phyloP scores from a whole-genome alignment of 164 flowering plant species.

The Platanus orientalis region DNA sequence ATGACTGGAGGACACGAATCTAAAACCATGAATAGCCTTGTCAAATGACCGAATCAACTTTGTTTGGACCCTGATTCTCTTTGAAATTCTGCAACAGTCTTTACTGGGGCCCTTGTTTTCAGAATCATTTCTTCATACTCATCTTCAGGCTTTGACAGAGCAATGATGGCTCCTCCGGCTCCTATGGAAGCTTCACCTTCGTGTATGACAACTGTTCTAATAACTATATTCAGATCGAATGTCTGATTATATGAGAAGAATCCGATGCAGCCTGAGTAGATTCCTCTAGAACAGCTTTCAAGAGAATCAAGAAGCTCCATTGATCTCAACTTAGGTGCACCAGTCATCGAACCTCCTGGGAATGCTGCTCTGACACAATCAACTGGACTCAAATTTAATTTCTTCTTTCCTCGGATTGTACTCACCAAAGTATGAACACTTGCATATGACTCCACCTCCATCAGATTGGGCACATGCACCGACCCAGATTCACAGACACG shows the following conservation, averaged over 20 bases:
- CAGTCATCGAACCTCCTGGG: constrained; percentile 99
- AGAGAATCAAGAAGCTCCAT: constrained; percentile 89
- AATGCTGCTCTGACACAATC: constrained; percentile 91
- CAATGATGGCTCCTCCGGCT: constrained; percentile 93
- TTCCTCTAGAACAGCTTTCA: constrained; percentile 74
- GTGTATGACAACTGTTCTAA: constrained; percentile 78
- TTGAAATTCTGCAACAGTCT: constrained; percentile 49
- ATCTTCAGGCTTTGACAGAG: constrained; percentile 74
- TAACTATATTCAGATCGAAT: constrained; percentile 91
- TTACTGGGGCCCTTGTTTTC: constrained; percentile 72
- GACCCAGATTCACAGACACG: constrained; percentile 94
- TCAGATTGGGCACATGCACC: constrained; percentile 80
- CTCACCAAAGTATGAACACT: constrained; percentile 98
- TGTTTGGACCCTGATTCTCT: constrained; percentile 11
- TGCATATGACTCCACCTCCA: constrained; percentile 94
- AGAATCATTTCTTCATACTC: constrained; percentile 87
- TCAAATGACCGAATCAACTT: neutral
- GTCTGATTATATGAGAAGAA: constrained; percentile 81
- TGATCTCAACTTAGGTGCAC: constrained; percentile 95
- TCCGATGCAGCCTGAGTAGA: constrained; percentile 93
- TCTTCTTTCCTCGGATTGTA: constrained; percentile 74
- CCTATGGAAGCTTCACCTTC: constrained; percentile 89
- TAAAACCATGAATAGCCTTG: neutral
- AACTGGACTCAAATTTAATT: constrained; percentile 39
- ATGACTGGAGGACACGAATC: neutral